A percentile compares a stretch with the other conserved stretches of the same genome.
Conservation (phyloP, 192 early-diverging fungal genomes). For the Coemansia sp. region DNA sequence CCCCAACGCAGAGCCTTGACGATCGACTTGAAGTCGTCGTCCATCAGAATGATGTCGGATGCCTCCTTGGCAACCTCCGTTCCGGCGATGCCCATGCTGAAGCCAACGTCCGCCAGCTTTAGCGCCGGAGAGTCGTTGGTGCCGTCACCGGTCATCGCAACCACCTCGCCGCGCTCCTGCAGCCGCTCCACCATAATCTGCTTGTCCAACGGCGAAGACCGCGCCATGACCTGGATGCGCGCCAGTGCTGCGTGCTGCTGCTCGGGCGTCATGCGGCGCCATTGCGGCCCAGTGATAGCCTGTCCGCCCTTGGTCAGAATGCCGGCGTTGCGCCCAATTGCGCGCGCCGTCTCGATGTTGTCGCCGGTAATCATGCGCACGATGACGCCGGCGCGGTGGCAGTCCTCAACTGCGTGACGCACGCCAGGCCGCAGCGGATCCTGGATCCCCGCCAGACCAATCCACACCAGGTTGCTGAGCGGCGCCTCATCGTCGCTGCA, state of each 20-base stretch:
- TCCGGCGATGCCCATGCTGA: constrained; percentile 90
- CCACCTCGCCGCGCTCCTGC: constrained; percentile 67
- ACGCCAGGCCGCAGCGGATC: constrained; percentile 86
- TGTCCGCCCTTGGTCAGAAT: constrained; percentile 76
- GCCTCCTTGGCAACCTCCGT: constrained; percentile 86
- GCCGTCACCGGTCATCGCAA: constrained; percentile 84
- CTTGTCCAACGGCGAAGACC: constrained; percentile 88
- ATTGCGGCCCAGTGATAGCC: constrained; percentile 79
- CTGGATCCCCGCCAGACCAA: constrained; percentile 83
- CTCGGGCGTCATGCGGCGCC: constrained; percentile 66
- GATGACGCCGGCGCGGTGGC: constrained; percentile 79
- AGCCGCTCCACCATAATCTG: constrained; percentile 79
- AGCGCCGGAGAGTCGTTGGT: constrained; percentile 87
- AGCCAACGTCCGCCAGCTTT: constrained; percentile 87
- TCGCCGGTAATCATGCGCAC: constrained; percentile 91
- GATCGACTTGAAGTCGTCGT: constrained; percentile 86
- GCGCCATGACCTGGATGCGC: constrained; percentile 81
- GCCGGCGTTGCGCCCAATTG: constrained; percentile 86
- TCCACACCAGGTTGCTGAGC: constrained; percentile 57
- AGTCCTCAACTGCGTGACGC: constrained; percentile 71
- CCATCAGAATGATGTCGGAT: constrained; percentile 81
- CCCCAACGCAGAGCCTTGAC: constrained; percentile 81
- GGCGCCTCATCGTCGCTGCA: constrained; percentile 61
- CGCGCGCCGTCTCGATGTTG: constrained; percentile 83
- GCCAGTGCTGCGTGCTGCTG: constrained; percentile 66